Percentiles rank a stretch among this genome's conserved stretches.
Conservation (phyloP, 306 rosid genomes). For the Geum urbanum region DNA sequence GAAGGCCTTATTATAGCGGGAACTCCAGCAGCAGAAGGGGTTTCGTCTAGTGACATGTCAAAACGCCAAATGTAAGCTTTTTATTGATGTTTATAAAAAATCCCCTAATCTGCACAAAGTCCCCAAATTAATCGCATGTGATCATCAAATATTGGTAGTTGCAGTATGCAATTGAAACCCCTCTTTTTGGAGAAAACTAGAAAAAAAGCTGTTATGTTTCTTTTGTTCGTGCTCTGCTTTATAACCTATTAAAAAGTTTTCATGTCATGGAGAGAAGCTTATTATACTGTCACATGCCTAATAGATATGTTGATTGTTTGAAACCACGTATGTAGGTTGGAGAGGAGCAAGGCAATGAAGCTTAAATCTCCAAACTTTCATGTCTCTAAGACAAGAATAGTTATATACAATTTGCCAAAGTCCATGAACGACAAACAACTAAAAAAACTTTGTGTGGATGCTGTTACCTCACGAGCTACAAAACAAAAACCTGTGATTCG, state of each 20-base stretch:
- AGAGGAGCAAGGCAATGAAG: conserved; percentile 64
- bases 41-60: conserved; percentile 71
- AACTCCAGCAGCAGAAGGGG: conserved; percentile 93
- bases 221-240: background rate
- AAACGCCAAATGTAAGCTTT: conserved; percentile 78
- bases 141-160: background rate
- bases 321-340: conserved; percentile 43
- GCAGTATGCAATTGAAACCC: conserved; percentile 2
- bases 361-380: conserved; percentile 97
- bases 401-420: conserved; percentile 78
- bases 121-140: no score
- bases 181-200: background rate
- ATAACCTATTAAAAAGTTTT: background rate
- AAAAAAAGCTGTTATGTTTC: background rate
- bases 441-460: conserved; percentile 76
- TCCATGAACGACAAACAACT: conserved; percentile 77
- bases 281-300: background rate
- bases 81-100: conserved; percentile 15
- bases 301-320: conserved; percentile 11
- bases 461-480: conserved; percentile 80
- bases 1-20: conserved; percentile 88
- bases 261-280: background rate
- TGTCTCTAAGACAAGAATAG: conserved; percentile 76
- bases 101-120: no score
- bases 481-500: conserved; percentile 81